Percentiles rank a stretch among this genome's conserved stretches.
These are phyloP conservation scores for Isatis tinctoria DNA, from an alignment of 345 rosid genomes.

Conservation along the genomic window DNA sequence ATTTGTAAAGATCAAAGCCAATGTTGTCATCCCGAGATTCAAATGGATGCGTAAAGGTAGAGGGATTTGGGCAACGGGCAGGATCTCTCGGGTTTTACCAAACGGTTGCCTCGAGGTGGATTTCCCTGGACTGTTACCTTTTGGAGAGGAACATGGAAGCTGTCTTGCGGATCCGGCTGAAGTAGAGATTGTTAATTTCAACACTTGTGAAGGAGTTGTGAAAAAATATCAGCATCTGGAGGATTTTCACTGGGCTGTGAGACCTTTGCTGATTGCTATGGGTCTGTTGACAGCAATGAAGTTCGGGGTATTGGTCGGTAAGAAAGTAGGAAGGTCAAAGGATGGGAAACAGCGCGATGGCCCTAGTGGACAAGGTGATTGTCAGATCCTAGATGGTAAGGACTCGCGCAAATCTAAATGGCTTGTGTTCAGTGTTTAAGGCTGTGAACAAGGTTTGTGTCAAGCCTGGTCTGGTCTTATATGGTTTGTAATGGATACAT, in stretches of 20 bases:
- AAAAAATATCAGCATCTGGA: conserved; percentile 84
- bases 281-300: conserved; percentile 66
- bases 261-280: conserved; percentile 69
- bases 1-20: conserved; percentile 64
- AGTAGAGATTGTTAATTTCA: conserved; percentile 67
- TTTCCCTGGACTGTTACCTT: conserved; percentile 67
- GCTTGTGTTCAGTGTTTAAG: conserved; percentile 29
- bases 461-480: neutral
- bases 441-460: neutral
- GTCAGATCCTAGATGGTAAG: conserved; percentile 22
- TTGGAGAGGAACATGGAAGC: conserved; percentile 45
- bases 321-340: conserved; percentile 50
- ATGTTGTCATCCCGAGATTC: conserved; percentile 70
- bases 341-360: conserved; percentile 30
- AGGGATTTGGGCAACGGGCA: conserved; percentile 79
- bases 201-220: conserved; percentile 54
- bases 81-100: conserved; percentile 56
- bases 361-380: conserved; percentile 12
- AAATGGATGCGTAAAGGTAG: conserved; percentile 67
- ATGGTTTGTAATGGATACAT: conserved; percentile 3
- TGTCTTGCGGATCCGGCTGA: conserved; percentile 89
- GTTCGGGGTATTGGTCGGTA: conserved; percentile 50
- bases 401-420: conserved; percentile 26
- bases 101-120: conserved; percentile 81
- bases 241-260: conserved; percentile 91